Percentiles rank a stretch among this genome's conserved stretches.
Conservation (phyloP, 1,139 yeast genomes). For the Scheffersomyces quercinus region DNA sequence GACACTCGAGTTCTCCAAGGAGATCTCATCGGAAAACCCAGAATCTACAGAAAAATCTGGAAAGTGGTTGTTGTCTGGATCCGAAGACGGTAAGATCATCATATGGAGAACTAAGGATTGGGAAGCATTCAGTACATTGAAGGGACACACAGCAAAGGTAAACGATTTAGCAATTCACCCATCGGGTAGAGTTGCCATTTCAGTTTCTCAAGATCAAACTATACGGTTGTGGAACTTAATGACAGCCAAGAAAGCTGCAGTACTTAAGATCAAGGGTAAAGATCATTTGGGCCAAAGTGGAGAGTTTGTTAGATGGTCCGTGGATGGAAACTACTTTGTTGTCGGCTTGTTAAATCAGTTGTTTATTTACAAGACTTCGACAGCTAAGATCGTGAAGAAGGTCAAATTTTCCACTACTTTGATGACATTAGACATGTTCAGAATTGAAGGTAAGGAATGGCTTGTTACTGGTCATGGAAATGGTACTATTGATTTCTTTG, state of each 20-base stretch:
- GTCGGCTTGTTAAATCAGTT: slow-evolving; percentile 73
- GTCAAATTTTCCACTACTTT: slow-evolving; percentile 55
- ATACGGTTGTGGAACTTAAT: slow-evolving; percentile 91
- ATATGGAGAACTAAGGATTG: slow-evolving; percentile 97
- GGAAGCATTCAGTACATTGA: slow-evolving; percentile 86
- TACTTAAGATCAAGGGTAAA: slow-evolving; percentile 69
- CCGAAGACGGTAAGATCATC: slow-evolving; percentile 86
- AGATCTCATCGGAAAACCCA: slow-evolving; percentile 19
- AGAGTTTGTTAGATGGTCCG: slow-evolving; percentile 65
- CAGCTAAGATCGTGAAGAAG: slow-evolving; percentile 58
- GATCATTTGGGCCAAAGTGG: slow-evolving; percentile 65
- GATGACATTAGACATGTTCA: slow-evolving; percentile 63
- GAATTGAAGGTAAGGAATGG: slow-evolving; percentile 50
- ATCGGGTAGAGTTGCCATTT: slow-evolving; percentile 86
- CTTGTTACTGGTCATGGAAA: slow-evolving; percentile 69
- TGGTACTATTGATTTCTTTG: slow-evolving; percentile 67
- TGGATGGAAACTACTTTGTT: slow-evolving; percentile 64
- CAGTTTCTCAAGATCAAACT: slow-evolving; percentile 83
- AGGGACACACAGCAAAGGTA: slow-evolving; percentile 78
- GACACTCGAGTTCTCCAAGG: slow-evolving; percentile 66
- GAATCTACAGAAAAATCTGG: slow-evolving; percentile 45
- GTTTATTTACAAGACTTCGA: slow-evolving; percentile 63
- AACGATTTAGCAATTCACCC: slow-evolving; percentile 90
- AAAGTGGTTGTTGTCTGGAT: slow-evolving; percentile 88
- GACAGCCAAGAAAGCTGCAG: slow-evolving; percentile 96